Evolutionary conservation across 2,329 filamentous ascomycete genomes (phyloP).

Genomic region (Magnaporthiopsis rhizophila): DNA sequence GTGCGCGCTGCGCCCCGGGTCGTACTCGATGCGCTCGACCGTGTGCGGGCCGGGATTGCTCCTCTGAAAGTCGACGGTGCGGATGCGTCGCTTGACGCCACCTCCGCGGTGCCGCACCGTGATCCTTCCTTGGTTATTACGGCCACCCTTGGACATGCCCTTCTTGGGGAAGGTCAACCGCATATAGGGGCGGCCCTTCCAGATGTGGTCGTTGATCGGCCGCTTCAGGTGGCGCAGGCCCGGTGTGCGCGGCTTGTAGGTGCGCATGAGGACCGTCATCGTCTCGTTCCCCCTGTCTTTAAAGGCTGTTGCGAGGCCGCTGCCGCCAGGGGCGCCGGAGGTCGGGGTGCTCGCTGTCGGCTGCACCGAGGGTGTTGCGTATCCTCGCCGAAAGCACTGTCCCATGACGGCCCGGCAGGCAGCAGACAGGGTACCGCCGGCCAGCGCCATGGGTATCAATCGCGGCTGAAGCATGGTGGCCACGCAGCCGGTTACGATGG

Average conservation of each 20-base stretch:
- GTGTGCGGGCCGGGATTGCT: constrained; percentile 71
- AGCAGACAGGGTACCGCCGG: constrained; percentile 10
- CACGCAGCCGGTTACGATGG: background rate
- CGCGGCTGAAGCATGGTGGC: constrained; percentile 57
- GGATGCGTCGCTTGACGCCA: constrained; percentile 84
- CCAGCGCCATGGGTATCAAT: constrained; percentile 39
- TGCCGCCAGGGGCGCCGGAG: constrained; percentile 6
- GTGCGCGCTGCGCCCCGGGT: constrained; percentile 86
- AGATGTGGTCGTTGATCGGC: constrained; percentile 92
- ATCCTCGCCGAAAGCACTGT: constrained; percentile 9
- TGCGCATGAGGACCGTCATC: constrained; percentile 53
- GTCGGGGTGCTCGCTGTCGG: constrained; percentile 5
- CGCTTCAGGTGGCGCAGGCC: constrained; percentile 86
- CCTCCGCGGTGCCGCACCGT: constrained; percentile 90
- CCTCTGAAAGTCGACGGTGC: constrained; percentile 83
- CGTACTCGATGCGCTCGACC: constrained; percentile 93
- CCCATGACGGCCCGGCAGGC: constrained; percentile 13
- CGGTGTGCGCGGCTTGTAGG: constrained; percentile 88
- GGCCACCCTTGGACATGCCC: constrained; percentile 84
- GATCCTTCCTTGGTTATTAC: constrained; percentile 78
- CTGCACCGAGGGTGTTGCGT: constrained; percentile 15
- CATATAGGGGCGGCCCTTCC: constrained; percentile 81
- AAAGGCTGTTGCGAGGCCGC: constrained; percentile 10
- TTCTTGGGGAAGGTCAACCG: constrained; percentile 86
- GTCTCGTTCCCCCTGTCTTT: constrained; percentile 16